Percentiles rank a stretch among this genome's conserved stretches.
These are phyloP conservation scores for Spencermartinsiella ligniputridi DNA, from an alignment of 1,139 yeast genomes.

Conservation along the genomic window DNA sequence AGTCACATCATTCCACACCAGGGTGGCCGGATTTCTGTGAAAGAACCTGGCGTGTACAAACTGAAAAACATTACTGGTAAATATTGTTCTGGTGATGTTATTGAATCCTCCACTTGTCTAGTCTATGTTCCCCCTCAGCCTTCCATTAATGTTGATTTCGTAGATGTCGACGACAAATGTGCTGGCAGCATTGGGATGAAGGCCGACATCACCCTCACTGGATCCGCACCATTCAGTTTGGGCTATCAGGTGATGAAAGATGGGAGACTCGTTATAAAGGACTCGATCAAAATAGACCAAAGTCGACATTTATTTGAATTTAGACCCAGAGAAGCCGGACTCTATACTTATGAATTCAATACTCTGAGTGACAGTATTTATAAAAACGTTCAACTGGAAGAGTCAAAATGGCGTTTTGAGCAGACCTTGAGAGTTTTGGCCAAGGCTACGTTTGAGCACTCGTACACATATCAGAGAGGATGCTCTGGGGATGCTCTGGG, in stretches of 20 bases:
- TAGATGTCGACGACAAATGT: slow-evolving; percentile 71
- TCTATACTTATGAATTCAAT: slow-evolving; percentile 66
- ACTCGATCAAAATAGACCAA: slow-evolving; percentile 26
- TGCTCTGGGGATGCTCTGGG: slow-evolving; percentile 46
- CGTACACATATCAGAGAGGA: slow-evolving; percentile 22
- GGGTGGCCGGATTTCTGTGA: slow-evolving; percentile 35
- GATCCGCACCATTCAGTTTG: slow-evolving; percentile 77
- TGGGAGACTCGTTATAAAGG: slow-evolving; percentile 23
- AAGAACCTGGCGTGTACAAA: slow-evolving; percentile 60
- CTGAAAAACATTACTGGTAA: slow-evolving; percentile 51
- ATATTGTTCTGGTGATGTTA: slow-evolving; percentile 61
- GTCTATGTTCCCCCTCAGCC: slow-evolving; percentile 49
- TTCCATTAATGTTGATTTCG: slow-evolving; percentile 39
- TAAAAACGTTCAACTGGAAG: slow-evolving; percentile 26
- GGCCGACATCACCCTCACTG: slow-evolving; percentile 61
- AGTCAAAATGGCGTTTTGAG: slow-evolving; percentile 27
- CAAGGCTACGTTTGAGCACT: slow-evolving; percentile 33
- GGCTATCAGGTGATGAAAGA: slow-evolving; percentile 50
- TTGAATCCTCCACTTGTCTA: slow-evolving; percentile 42
- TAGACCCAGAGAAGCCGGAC: slow-evolving; percentile 78
- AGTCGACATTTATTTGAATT: slow-evolving; percentile 55
- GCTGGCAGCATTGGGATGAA: slow-evolving; percentile 87
- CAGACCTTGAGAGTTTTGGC: slow-evolving; percentile 37
- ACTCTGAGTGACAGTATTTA: slow-evolving; percentile 37
- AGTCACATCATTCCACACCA: slow-evolving; percentile 4